Conservation (phyloP, 2,329 filamentous ascomycete species). For the Torrubiellomyces zombiae region DNA sequence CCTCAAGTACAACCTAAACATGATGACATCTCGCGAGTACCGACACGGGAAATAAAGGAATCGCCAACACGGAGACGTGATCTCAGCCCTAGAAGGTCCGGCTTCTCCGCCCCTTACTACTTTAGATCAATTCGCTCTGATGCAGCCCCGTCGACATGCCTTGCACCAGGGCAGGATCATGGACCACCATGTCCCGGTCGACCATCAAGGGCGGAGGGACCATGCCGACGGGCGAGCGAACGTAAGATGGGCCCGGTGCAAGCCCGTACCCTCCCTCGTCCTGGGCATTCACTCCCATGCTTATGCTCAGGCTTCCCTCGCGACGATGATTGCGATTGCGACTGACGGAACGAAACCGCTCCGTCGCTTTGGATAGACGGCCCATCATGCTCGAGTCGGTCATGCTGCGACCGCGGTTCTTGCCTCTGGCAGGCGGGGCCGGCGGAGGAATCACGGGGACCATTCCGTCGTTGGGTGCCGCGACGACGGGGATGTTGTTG, state of each 20-base stretch:
- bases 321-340: conserved; percentile 37
- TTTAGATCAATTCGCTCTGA: conserved; percentile 37
- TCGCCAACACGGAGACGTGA: too few relatives aligned
- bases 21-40: too few relatives aligned
- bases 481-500: conserved; percentile 11
- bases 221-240: conserved; percentile 12
- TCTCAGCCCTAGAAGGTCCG: too few relatives aligned
- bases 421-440: conserved; percentile 26
- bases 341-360: conserved; percentile 43
- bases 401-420: conserved; percentile 40
- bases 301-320: too few relatives aligned
- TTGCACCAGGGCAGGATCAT: conserved; percentile 19
- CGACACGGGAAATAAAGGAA: too few relatives aligned
- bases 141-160: conserved; percentile 34
- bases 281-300: too few relatives aligned
- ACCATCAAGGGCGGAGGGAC: conserved; percentile 17
- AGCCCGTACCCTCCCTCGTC: too few relatives aligned
- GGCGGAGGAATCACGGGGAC: conserved; percentile 29
- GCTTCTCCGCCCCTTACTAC: neutral
- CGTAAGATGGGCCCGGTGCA: too few relatives aligned
- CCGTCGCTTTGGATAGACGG: conserved; percentile 39
- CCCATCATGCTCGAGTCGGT: conserved; percentile 34
- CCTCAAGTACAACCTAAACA: too few relatives aligned
- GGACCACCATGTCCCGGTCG: too few relatives aligned
- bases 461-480: conserved; percentile 22